Conservation (phyloP, 805 yeast genomes). For the Pachysolen tannophilus region DNA sequence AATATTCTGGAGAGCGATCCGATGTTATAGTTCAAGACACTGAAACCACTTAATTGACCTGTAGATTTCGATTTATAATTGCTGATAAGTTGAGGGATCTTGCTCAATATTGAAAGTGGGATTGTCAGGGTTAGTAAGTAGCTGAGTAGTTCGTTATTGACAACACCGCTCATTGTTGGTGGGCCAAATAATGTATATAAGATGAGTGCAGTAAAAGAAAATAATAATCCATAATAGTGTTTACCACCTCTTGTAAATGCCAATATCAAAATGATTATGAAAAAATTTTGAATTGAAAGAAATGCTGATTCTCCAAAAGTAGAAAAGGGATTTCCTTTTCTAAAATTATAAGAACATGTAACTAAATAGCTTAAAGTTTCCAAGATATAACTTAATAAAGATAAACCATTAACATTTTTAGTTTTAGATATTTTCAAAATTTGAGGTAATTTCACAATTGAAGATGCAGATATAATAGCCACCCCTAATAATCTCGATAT, state of each 20-base stretch:
- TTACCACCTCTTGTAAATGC: slow-evolving; percentile 4
- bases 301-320: slow-evolving; percentile 31
- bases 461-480: slow-evolving; percentile 27
- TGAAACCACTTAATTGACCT: slow-evolving; percentile 29
- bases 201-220: slow-evolving; percentile 12
- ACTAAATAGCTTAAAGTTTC: slow-evolving; percentile 27
- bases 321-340: slow-evolving; percentile 25
- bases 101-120: slow-evolving; percentile 26
- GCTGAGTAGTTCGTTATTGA: slow-evolving; percentile 14
- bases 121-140: slow-evolving; percentile 24
- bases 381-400: slow-evolving; percentile 22
- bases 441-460: slow-evolving; percentile 33
- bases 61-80: slow-evolving; percentile 31
- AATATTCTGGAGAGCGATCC: slow-evolving; percentile 31
- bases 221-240: slow-evolving; percentile 3
- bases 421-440: slow-evolving; percentile 23
- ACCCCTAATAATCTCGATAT: slow-evolving; percentile 25
- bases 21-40: slow-evolving; percentile 27
- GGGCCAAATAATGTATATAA: slow-evolving; percentile 16
- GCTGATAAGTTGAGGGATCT: slow-evolving; percentile 32
- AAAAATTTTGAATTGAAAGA: slow-evolving; percentile 26
- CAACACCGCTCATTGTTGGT: slow-evolving; percentile 13
- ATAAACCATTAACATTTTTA: slow-evolving; percentile 26
- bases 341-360: slow-evolving; percentile 26
- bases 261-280: slow-evolving; percentile 22